phyloP scores from a whole-genome alignment of 768 basidiomycete genomes.

The Pholiota conissans region DNA sequence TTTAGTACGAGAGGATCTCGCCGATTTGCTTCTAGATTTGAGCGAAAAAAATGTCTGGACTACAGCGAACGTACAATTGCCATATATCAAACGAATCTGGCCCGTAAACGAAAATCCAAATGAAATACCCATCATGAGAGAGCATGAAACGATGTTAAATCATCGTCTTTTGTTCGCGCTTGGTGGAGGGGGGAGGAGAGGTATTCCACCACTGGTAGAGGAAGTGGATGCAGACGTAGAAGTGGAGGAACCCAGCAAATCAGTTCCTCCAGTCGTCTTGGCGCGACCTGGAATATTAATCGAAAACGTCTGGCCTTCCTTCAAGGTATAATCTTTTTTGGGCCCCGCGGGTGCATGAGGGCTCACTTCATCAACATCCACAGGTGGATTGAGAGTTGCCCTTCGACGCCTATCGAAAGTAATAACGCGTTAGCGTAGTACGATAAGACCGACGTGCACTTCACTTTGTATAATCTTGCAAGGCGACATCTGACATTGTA shows the following conservation, averaged over 20 bases:
- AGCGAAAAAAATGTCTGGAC: no score
- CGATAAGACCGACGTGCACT: conserved; percentile 39
- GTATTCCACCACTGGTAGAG: conserved; percentile 44
- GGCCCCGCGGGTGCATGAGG: conserved; percentile 74
- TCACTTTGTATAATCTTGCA: conserved; percentile 89
- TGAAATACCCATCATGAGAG: no score
- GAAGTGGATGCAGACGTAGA: conserved; percentile 21
- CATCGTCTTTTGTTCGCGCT: conserved; percentile 53
- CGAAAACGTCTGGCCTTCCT: conserved; percentile 93
- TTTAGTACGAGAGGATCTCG: no score
- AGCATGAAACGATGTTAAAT: conserved; percentile 14
- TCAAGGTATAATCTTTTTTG: conserved; percentile 92
- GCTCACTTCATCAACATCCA: conserved; percentile 45
- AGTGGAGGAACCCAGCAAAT: conserved; percentile 34
- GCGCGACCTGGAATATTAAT: conserved; percentile 86
- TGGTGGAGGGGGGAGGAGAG: conserved; percentile 85
- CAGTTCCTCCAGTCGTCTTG: conserved; percentile 35
- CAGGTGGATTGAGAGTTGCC: conserved; percentile 57
- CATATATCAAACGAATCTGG: no score
- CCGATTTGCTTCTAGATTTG: no score
- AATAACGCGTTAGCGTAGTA: conserved; percentile 6
- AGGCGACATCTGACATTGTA: conserved; percentile 64
- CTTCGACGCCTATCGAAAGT: conserved; percentile 51
- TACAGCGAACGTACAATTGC: no score
- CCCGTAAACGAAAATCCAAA: no score